These are phyloP conservation scores for Hypoxylon sp. DNA, from an alignment of 2,329 filamentous ascomycete species.

Conservation along the genomic window DNA sequence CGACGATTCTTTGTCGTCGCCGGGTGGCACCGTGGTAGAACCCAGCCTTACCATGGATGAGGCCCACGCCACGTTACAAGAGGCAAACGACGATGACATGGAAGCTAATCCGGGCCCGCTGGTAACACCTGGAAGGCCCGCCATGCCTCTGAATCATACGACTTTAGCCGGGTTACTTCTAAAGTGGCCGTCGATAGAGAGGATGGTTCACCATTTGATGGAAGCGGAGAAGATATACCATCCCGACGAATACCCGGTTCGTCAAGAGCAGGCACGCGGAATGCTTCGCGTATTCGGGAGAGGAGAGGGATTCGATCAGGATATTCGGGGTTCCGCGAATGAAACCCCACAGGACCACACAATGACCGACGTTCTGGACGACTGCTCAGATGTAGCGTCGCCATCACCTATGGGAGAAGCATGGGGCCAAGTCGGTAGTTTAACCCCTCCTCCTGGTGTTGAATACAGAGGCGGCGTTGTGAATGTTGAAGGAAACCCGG, in stretches of 20 bases:
- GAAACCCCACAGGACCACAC: constrained; percentile 54
- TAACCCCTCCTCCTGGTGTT: constrained; percentile 57
- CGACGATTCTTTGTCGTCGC: constrained; percentile 46
- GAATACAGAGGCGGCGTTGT: constrained; percentile 55
- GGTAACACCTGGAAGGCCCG: constrained; percentile 69
- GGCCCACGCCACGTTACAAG: constrained; percentile 51
- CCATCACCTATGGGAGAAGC: constrained; percentile 64
- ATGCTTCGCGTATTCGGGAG: constrained; percentile 80
- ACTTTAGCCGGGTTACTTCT: constrained; percentile 89
- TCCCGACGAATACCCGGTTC: constrained; percentile 79
- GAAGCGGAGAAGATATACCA: constrained; percentile 63
- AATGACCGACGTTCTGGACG: constrained; percentile 57
- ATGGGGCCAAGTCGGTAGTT: constrained; percentile 69
- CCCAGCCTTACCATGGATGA: constrained; percentile 46
- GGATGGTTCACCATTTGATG: constrained; percentile 68
- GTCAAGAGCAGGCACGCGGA: constrained; percentile 78
- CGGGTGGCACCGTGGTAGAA: constrained; percentile 47
- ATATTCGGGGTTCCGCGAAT: constrained; percentile 64
- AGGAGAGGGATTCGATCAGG: constrained; percentile 74
- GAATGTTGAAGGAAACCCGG: constrained; percentile 62
- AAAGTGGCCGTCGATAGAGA: constrained; percentile 74
- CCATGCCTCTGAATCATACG: constrained; percentile 86
- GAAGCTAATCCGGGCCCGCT: constrained; percentile 65
- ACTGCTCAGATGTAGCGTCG: constrained; percentile 63
- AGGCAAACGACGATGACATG: constrained; percentile 59